A percentile compares a stretch with the other conserved stretches of the same genome.
Evolutionary conservation across 2,329 filamentous ascomycete genomes (phyloP).

Genomic region (Cercospora sojina): DNA sequence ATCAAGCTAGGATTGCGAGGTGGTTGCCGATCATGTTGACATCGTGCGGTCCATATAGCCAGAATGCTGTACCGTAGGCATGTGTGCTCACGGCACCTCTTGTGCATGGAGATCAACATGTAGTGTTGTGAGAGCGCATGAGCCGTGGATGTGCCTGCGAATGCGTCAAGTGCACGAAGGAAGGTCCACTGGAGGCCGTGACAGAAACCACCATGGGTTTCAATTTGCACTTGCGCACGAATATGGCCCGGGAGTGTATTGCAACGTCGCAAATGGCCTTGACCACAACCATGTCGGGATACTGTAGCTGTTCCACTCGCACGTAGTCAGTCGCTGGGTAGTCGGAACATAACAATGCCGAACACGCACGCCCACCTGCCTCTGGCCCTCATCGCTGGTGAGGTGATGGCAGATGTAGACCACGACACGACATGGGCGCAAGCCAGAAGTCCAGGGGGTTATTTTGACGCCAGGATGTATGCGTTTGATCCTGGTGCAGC

Average conservation of each 20-base stretch:
- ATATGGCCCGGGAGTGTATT: neutral
- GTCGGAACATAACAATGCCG: neutral
- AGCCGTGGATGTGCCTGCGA: neutral
- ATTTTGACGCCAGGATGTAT: neutral
- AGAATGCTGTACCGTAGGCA: neutral
- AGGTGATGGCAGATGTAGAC: neutral
- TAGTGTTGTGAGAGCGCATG: neutral
- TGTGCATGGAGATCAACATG: neutral
- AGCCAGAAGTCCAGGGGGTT: neutral
- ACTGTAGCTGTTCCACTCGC: neutral
- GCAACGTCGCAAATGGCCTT: neutral
- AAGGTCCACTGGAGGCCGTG: neutral
- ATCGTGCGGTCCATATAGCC: neutral
- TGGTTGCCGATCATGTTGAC: constrained; percentile 1
- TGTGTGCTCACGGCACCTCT: neutral
- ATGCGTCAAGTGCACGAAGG: neutral
- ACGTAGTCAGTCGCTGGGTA: neutral
- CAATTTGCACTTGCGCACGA: neutral
- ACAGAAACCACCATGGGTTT: neutral
- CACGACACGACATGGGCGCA: neutral
- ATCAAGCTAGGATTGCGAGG: constrained; percentile 5
- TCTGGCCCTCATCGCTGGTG: neutral
- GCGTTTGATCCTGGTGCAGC: neutral
- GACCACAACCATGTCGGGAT: neutral
- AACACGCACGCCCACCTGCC: neutral